Conservation (phyloP, 129 eudicot genomes). For the Tanacetum coccineum region DNA sequence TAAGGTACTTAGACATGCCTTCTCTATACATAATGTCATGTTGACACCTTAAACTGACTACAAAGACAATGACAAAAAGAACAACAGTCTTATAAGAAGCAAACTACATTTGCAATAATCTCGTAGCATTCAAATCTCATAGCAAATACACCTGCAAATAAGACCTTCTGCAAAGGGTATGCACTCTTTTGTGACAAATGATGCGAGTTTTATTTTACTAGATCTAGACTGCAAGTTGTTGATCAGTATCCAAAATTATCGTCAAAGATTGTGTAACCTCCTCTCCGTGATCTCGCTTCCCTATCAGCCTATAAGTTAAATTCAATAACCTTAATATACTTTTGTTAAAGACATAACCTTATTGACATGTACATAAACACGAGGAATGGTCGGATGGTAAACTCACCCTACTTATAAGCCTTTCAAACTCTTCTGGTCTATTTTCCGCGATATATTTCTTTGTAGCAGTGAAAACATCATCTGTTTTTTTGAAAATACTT, state of each 20-base stretch:
- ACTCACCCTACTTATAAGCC: constrained; percentile 71
- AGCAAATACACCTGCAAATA: background rate
- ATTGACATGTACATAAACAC: background rate
- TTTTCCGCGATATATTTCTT: constrained; percentile 77
- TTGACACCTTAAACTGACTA: too few species aligned
- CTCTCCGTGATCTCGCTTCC: constrained; percentile 73
- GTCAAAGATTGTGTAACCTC: constrained; percentile 53
- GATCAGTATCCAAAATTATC: constrained; percentile 57
- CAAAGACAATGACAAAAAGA: too few species aligned
- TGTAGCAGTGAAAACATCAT: constrained; percentile 74
- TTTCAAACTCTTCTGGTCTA: constrained; percentile 77
- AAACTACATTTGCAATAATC: background rate
- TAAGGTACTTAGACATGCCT: too few species aligned
- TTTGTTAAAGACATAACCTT: background rate
- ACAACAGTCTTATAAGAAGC: background rate
- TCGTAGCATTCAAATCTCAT: background rate
- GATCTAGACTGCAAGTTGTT: background rate
- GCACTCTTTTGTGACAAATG: background rate
- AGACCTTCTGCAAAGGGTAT: background rate
- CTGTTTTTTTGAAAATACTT: constrained; percentile 48
- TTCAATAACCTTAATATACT: constrained; percentile 4
- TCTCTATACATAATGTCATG: too few species aligned
- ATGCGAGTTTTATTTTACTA: background rate
- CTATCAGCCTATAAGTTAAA: constrained; percentile 67
- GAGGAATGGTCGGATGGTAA: background rate